phyloP scores from a whole-genome alignment of 2,329 filamentous ascomycete species.

The Neoscytalidium dimidiatum region DNA sequence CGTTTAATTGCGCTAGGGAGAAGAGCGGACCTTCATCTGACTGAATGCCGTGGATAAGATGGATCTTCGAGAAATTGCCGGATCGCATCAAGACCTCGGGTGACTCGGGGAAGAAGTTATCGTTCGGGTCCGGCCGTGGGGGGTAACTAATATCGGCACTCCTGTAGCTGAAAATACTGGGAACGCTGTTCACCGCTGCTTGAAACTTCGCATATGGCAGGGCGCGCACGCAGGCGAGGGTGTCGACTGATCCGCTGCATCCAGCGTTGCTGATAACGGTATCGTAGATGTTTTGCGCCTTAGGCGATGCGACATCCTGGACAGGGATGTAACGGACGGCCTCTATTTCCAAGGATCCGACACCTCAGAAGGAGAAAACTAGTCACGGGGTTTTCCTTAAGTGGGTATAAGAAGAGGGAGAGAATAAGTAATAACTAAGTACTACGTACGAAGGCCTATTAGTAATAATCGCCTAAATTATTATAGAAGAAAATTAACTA shows the following conservation, averaged over 20 bases:
- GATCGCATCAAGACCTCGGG: slow-evolving; percentile 59
- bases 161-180: slow-evolving; percentile 66
- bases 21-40: slow-evolving; percentile 82
- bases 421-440: too few species aligned
- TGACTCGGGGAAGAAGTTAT: slow-evolving; percentile 60
- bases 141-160: slow-evolving; percentile 72
- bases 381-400: too few species aligned
- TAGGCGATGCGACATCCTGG: slow-evolving; percentile 62
- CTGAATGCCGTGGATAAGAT: slow-evolving; percentile 71
- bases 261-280: slow-evolving; percentile 54
- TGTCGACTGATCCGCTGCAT: slow-evolving; percentile 45
- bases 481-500: too few species aligned
- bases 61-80: slow-evolving; percentile 58
- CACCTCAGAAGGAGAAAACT: too few species aligned
- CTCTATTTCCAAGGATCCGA: too few species aligned
- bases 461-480: too few species aligned
- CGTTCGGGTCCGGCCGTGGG: slow-evolving; percentile 65
- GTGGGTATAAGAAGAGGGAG: too few species aligned
- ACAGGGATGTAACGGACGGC: too few species aligned
- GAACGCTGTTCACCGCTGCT: slow-evolving; percentile 69
- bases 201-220: slow-evolving; percentile 53
- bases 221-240: slow-evolving; percentile 51
- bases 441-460: too few species aligned
- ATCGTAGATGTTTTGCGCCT: slow-evolving; percentile 60
- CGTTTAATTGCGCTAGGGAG: slow-evolving; percentile 67